Conservation (phyloP, 495 filamentous ascomycete genomes). For the Penicillium verhagenii region DNA sequence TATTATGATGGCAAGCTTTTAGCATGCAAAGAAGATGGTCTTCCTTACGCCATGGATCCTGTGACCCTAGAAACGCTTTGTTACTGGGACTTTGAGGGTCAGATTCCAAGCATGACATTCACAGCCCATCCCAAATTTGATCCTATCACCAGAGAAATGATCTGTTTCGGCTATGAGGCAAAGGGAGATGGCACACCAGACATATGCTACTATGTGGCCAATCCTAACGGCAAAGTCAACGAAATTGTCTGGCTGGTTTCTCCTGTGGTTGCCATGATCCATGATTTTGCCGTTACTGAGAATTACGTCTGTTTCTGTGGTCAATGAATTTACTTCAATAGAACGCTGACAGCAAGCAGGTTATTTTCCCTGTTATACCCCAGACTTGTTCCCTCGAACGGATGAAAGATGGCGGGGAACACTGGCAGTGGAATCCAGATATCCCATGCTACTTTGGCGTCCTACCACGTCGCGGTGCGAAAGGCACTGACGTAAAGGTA, state of each 20-base stretch:
- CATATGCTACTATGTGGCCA: slow-evolving; percentile 48
- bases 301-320: too few species aligned
- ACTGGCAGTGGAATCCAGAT: slow-evolving; percentile 55
- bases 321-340: too few species aligned
- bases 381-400: slow-evolving; percentile 49
- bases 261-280: slow-evolving; percentile 56
- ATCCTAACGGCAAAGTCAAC: slow-evolving; percentile 38
- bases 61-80: slow-evolving; percentile 54
- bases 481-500: slow-evolving; percentile 49
- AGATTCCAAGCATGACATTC: slow-evolving; percentile 52
- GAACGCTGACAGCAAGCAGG: too few species aligned
- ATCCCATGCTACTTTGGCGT: slow-evolving; percentile 52
- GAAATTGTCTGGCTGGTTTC: slow-evolving; percentile 49
- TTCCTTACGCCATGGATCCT: slow-evolving; percentile 56
- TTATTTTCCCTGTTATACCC: slow-evolving; percentile 53
- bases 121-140: slow-evolving; percentile 64
- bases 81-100: slow-evolving; percentile 56
- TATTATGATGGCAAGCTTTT: slow-evolving; percentile 52
- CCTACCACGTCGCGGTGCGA: slow-evolving; percentile 47
- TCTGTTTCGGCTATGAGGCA: slow-evolving; percentile 56
- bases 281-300: slow-evolving; percentile 52
- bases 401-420: slow-evolving; percentile 53
- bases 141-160: slow-evolving; percentile 55
- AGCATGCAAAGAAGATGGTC: slow-evolving; percentile 55
- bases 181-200: slow-evolving; percentile 47